These are phyloP conservation scores for Macaranga tanarius DNA, from an alignment of 441 rosid genomes.

Conservation along the genomic window DNA sequence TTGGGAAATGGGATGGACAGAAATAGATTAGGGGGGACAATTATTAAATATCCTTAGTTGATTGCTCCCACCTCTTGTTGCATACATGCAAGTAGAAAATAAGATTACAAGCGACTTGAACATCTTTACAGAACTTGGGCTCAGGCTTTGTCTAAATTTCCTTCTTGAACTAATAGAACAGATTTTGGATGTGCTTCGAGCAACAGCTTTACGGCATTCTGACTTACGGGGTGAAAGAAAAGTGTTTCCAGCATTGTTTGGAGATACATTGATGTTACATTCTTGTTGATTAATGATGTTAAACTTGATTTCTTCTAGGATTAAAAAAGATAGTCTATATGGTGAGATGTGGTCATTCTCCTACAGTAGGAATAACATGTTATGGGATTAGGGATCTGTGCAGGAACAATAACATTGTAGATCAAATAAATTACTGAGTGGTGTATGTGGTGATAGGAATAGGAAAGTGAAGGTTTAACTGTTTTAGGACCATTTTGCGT, in stretches of 20 bases:
- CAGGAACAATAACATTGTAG: background rate
- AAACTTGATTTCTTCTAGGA: background rate
- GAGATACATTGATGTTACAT: background rate
- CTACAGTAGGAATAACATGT: background rate
- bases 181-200: background rate
- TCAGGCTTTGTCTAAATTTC: background rate
- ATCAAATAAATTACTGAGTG: background rate
- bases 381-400: background rate
- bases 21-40: background rate
- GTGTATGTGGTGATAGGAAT: background rate
- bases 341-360: background rate
- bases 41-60: background rate
- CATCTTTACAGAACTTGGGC: background rate
- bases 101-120: background rate
- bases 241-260: background rate
- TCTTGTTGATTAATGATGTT: background rate
- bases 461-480: background rate
- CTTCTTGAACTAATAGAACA: background rate
- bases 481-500: background rate
- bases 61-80: background rate
- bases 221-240: background rate
- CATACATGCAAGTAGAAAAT: background rate
- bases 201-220: background rate
- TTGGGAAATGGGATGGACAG: background rate
- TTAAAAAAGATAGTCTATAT: background rate